phyloP scores from a whole-genome alignment of 2,329 filamentous ascomycete genomes.

The Penicillium griseofulvum region DNA sequence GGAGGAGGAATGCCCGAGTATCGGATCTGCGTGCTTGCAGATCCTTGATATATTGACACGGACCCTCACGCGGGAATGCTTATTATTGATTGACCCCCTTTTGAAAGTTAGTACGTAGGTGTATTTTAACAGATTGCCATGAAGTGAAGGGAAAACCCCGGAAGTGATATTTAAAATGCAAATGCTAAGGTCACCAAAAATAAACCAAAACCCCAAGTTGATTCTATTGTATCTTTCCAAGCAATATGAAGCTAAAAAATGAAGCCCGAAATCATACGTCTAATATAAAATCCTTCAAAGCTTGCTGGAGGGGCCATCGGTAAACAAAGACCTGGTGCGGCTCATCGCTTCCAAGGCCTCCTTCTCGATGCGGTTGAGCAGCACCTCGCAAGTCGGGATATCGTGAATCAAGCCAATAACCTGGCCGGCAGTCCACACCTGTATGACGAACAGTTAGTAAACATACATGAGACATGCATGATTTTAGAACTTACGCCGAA shows the following conservation, averaged over 20 bases:
- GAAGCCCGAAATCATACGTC: background rate
- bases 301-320: constrained; percentile 52
- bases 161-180: background rate
- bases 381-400: constrained; percentile 69
- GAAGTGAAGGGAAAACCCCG: background rate
- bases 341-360: constrained; percentile 68
- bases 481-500: constrained; percentile 67
- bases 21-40: constrained; percentile 2
- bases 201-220: background rate
- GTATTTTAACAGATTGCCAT: background rate
- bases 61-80: constrained; percentile 4
- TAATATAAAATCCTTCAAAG: constrained; percentile 41
- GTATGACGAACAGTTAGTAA: constrained; percentile 15
- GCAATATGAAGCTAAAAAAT: background rate
- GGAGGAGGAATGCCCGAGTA: background rate
- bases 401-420: constrained; percentile 88
- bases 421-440: constrained; percentile 97
- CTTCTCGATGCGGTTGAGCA: constrained; percentile 71
- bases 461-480: background rate
- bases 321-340: constrained; percentile 58
- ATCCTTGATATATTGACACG: constrained; percentile 3
- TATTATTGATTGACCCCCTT: background rate
- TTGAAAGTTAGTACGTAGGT: background rate
- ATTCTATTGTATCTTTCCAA: constrained; percentile 6
- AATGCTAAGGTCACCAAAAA: background rate